Evolutionary conservation across 2,329 filamentous ascomycete genomes (phyloP), one percentile per base, ranked within the genome.

Genomic region (Daldinia sp.): DNA sequence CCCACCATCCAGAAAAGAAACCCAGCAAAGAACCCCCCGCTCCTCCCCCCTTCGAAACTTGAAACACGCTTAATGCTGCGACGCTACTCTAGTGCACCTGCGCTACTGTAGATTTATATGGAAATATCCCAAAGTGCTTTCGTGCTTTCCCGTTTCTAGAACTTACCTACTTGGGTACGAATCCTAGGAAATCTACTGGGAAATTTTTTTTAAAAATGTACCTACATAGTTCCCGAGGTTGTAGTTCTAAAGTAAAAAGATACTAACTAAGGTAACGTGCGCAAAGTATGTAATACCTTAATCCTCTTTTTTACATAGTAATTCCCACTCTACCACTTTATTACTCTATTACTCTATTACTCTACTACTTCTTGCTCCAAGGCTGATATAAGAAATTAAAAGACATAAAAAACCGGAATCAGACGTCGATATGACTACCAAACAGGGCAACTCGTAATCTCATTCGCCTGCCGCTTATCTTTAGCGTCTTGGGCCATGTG

Each of bases 51-150:
- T 61, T 55, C 51, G 39, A 41, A 71, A 72, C 67, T 66, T 73
- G 71, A 73, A 73, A 73, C 71, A 71, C 71, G 68, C 70, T 70
- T 68, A 67, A 58, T 55, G 58, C 60, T 69, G 66, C 70, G 59
- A 69, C 63, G 61, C 69, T 64, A 68, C 70, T 56, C 67, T 68
- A 61, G 62, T 61, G 53, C 50, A 47, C 59, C 57, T 45, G 47
- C 52, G 13, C 49, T 60, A 62, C 55, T 45, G 25, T 43, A 57
- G 3, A 48, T 48, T n/a, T 61, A 17, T 41, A 47, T 48, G 45
- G 45, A 19, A 3, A 37, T 30, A 25, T 30, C 34, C 27, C 15
- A 48, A 6, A 10, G 23, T 48, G 43, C 43, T 48, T 48, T 48
- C 43, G 23, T 48, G 43, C 43, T 48, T 48, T 48, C 43, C 43